Base-by-base conservation (phyloP, 345 rosid genomes). In the Eucalyptus sp. region DNA sequence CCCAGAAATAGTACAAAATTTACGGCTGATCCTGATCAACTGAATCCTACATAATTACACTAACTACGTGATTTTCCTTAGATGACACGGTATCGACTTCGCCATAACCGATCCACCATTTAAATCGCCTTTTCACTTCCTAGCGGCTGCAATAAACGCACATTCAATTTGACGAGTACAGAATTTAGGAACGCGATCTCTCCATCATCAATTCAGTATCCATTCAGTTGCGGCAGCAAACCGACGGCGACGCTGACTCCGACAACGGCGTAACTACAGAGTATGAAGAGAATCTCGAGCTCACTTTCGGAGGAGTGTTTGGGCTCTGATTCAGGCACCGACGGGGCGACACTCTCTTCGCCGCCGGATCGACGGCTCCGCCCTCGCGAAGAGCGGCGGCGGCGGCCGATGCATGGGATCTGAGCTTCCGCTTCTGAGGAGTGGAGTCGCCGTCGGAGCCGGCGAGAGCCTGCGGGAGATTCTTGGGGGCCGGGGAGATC, bases 351-450 rank as follows among this genome's bases (percentile, higher is more conserved):
- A 93, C 94, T 91, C 92, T 88, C 88, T 90, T 94, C 91, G 88
- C 87, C 31, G 93, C 87, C 46, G 94, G 95, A 64, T 93, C 86
- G 50, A 92, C 76, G 2, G 54, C 50, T 10, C 88, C 87, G 56
- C 90, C 88, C 49, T 52, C 91, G 41, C 43, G 27, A 33, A 76
- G 37, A 50, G 33, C 66, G 58, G 58, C 56, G 56, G 58, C 58
- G 58, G 58, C 58, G 27, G 41, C 83, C 49, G 87, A 87, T 16
- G 88, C 16, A 58, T 92, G 92, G 37, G 96, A 95, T 92, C 97
- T 94, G 87, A 94, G 87, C 89, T 90, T 93, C 89, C 96, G 93
- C 88, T 94, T 95, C 90, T 91, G 93, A 91, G 93, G 92, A 88
- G 92, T 90, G 33, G 87, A 88, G 90, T 92, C 90, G 50, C 90